Conservation (phyloP, 1,284 basidiomycete species). For the Pseudozyma thailandica region DNA sequence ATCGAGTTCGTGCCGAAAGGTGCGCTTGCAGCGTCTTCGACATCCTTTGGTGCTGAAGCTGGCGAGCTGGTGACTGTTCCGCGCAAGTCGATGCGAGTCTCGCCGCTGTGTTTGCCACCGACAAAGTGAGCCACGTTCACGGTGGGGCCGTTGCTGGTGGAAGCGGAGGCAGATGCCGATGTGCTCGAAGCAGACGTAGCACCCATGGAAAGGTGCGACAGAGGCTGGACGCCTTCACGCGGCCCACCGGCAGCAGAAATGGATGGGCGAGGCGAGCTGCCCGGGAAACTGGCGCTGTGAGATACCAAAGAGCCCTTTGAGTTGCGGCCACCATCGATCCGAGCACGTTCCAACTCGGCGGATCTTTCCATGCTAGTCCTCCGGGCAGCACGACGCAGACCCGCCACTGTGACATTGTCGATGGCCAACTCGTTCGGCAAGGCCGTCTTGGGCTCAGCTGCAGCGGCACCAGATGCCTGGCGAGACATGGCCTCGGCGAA, state of each 20-base stretch:
- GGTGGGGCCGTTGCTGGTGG: slow-evolving; percentile 38
- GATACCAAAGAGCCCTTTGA: slow-evolving; percentile 18
- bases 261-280: slow-evolving; percentile 37
- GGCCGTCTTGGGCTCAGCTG: slow-evolving; percentile 7
- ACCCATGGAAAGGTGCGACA: slow-evolving; percentile 29
- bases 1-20: not conserved
- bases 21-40: not conserved
- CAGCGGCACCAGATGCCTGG: slow-evolving; percentile 24
- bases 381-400: slow-evolving; percentile 52
- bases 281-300: slow-evolving; percentile 51
- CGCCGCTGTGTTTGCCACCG: slow-evolving; percentile 39
- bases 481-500: slow-evolving; percentile 39
- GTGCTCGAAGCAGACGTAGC: slow-evolving; percentile 8
- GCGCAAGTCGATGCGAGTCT: slow-evolving; percentile 52
- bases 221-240: slow-evolving; percentile 33
- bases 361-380: slow-evolving; percentile 49
- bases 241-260: slow-evolving; percentile 33
- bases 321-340: slow-evolving; percentile 17
- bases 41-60: slow-evolving; percentile 4
- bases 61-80: slow-evolving; percentile 45
- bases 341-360: slow-evolving; percentile 18
- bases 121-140: slow-evolving; percentile 51
- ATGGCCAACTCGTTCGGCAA: slow-evolving; percentile 16
- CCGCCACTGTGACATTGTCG: slow-evolving; percentile 50
- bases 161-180: slow-evolving; percentile 32